phyloP scores from a whole-genome alignment of 768 basidiomycete species.

The Leccinum rimulosum region DNA sequence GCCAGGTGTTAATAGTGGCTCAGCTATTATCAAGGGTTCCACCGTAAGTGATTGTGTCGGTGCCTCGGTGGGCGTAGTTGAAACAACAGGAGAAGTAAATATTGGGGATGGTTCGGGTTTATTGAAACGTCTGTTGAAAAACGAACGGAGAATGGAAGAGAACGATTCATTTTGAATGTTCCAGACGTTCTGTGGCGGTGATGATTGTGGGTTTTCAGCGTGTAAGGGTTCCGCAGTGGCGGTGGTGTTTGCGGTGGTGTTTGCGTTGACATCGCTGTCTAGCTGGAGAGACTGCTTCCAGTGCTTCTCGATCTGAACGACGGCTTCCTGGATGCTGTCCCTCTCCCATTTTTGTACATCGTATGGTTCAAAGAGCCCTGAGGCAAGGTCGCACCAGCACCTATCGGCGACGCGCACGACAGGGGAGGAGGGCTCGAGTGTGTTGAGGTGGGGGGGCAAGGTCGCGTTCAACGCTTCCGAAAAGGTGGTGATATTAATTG shows the following conservation, averaged over 20 bases:
- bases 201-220: conserved; percentile 14
- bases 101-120: conserved; percentile 1
- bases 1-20: conserved; percentile 33
- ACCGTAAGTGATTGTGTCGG: conserved; percentile 1
- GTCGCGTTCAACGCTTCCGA: conserved; percentile 58
- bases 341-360: conserved; percentile 75
- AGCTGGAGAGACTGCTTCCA: conserved; percentile 28
- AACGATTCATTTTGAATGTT: conserved; percentile 19
- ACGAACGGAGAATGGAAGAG: conserved; percentile 22
- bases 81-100: neutral
- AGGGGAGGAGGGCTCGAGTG: conserved; percentile 42
- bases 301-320: conserved; percentile 35
- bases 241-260: conserved; percentile 22
- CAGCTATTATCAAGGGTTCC: conserved; percentile 15
- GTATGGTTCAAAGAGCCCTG: conserved; percentile 71
- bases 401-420: conserved; percentile 70
- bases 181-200: conserved; percentile 3
- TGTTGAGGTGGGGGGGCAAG: conserved; percentile 38
- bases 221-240: conserved; percentile 15
- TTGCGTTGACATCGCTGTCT: conserved; percentile 18
- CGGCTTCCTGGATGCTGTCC: conserved; percentile 52
- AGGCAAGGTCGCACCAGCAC: conserved; percentile 83
- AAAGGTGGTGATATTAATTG: conserved; percentile 70
- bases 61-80: conserved; percentile 5
- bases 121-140: conserved; percentile 19